Evolutionary conservation across 176 grass and related monocot species (phyloP), one percentile per base, ranked within the genome.

Genomic region (Luzula sylvatica): DNA sequence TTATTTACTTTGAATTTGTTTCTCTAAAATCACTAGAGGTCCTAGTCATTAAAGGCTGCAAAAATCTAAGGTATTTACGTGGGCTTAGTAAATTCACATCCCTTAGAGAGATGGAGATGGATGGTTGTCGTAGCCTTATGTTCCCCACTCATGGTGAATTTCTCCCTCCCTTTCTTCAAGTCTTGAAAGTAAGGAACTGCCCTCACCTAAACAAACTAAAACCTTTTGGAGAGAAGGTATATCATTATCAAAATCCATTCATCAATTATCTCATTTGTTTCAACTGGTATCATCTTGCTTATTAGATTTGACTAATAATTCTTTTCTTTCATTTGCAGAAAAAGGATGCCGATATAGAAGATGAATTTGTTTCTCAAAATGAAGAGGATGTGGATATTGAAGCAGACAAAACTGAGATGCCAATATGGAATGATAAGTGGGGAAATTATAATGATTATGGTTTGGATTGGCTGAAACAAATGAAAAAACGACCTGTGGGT

Each of bases 401-500:
- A n/a, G n/a, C n/a, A n/a, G n/a, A n/a, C n/a, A n/a, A n/a, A n/a
- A n/a, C n/a, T n/a, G n/a, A n/a, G n/a, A n/a, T n/a, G n/a, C n/a
- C n/a, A n/a, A n/a, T n/a, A n/a, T n/a, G n/a, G n/a, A n/a, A n/a
- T n/a, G n/a, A n/a, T n/a, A n/a, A n/a, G n/a, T n/a, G n/a, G n/a
- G n/a, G n/a, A n/a, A n/a, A n/a, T n/a, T n/a, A n/a, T n/a, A n/a
- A 54, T 29, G 51, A 54, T 2, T 54, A 54, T 15, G 30, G 30
- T 54, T 54, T 54, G 51, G 22, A 54, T 12, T 54, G 51, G 23
- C 23, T 54, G n/a, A 8, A 27, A 13, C 17, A 4, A 15, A 26
- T 54, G 26, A 2, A 5, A 4, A 1, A 8, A 30, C 26, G 2
- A 54, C 0, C 23, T 15, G 2, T 27, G 30, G 23, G 28, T 3